Base-by-base conservation (phyloP, 2,329 filamentous ascomycete species). In the Cercospora beticola region DNA sequence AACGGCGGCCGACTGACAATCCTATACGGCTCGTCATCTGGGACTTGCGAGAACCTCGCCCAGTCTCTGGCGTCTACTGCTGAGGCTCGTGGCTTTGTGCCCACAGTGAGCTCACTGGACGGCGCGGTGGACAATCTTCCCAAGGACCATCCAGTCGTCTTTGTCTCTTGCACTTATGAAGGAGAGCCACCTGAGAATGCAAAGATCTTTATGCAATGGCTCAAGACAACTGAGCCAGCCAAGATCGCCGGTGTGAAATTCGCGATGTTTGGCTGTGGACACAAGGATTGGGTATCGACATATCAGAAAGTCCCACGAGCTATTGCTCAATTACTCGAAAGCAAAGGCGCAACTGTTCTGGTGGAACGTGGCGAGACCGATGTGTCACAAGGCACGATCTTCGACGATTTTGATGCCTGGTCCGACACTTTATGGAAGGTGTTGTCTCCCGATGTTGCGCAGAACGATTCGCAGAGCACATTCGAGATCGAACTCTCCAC, bases 181-280 rank as follows among this genome's bases (percentile, higher is more conserved):
- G 91, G 91, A 0, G 85, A 91, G 64, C 89, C 91, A 0, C 87
- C 90, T 0, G 89, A 92, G 69, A 93, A 94, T 69, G 91, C 90
- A 0, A 84, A 82, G 0, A 84, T 87, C 58, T 93, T 93, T 73
- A 84, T 89, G 21, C 80, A 84, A 18, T 93, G 91, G 91, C 78
- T 93, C 5, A 81, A 74, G 10, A 80, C 86, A 10, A 81, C 85
- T 65, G 83, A 57, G 9, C n/a, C n/a, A 12, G 12, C 54, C 4
- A 54, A 52, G 61, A 76, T 91, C 23, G 30, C 56, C 71, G 80
- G 86, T 8, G 85, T 90, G 0, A 81, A 85, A 1, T 93, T 89
- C 75, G 86, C 89, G 1, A 87, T 92, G 3, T 94, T 91, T 76
- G 91, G 89, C 1, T 90, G 89, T 64, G 91, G 90, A 2, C 83